phyloP scores from a whole-genome alignment of 495 filamentous ascomycete genomes.

The Aspergillus wentii region DNA sequence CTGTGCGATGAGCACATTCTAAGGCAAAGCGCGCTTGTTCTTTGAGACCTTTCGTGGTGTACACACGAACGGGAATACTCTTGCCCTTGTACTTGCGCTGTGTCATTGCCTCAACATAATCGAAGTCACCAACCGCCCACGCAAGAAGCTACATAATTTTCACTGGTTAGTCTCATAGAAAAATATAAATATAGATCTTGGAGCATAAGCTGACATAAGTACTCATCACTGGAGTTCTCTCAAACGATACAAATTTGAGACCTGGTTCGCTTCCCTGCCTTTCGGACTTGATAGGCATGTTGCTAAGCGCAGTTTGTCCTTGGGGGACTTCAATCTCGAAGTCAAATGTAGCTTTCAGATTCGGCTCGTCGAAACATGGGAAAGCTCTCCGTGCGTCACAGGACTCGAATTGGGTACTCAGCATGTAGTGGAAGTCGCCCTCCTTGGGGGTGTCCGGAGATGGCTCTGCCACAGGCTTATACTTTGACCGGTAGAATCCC shows the following conservation, averaged over 20 bases:
- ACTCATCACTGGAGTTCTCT: conserved; percentile 87
- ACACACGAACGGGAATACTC: conserved; percentile 87
- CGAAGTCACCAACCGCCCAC: conserved; percentile 96
- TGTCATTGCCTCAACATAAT: conserved; percentile 89
- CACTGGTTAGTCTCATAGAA: conserved; percentile 8
- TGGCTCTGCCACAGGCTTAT: conserved; percentile 70
- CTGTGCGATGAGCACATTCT: conserved; percentile 78
- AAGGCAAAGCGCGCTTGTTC: conserved; percentile 84
- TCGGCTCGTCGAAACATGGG: conserved; percentile 97
- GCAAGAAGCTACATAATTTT: conserved; percentile 59
- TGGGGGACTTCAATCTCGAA: conserved; percentile 86
- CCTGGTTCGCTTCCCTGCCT: conserved; percentile 54
- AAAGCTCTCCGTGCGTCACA: conserved; percentile 92
- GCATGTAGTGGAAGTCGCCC: conserved; percentile 81
- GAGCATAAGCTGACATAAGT: conserved; percentile 61
- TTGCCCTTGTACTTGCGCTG: conserved; percentile 83
- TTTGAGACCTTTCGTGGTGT: conserved; percentile 86
- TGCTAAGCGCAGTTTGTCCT: conserved; percentile 81
- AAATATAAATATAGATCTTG: not conserved
- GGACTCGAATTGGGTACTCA: conserved; percentile 94
- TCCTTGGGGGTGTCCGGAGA: conserved; percentile 71
- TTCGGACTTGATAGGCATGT: conserved; percentile 79
- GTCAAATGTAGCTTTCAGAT: conserved; percentile 92
- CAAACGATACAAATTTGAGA: conserved; percentile 77
- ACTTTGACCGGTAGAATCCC: conserved; percentile 93